Conservation (phyloP, 148 eudicot genomes). For the Chenopodium suecicum region DNA sequence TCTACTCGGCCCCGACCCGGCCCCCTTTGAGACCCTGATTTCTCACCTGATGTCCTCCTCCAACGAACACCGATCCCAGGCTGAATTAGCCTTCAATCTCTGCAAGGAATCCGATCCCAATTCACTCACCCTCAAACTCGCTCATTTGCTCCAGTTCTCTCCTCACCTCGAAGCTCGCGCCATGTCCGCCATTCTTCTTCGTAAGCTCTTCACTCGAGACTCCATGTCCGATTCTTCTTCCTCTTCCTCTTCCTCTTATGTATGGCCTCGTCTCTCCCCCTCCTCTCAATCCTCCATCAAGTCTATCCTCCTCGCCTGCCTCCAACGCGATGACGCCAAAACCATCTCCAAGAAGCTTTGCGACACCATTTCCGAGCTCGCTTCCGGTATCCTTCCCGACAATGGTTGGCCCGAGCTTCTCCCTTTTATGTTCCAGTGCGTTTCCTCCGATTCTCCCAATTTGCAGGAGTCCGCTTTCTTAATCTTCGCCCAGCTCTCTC, state of each 20-base stretch:
- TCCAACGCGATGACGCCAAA: constrained; percentile 62
- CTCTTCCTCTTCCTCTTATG: constrained; percentile 41
- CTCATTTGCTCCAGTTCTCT: constrained; percentile 55
- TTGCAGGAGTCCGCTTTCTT: constrained; percentile 73
- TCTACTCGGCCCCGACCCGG: constrained; percentile 65
- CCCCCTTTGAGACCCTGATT: constrained; percentile 67
- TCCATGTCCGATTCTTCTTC: background rate
- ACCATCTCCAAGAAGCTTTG: constrained; percentile 70
- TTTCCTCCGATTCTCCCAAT: constrained; percentile 46
- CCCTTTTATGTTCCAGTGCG: constrained; percentile 80
- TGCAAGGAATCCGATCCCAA: constrained; percentile 68
- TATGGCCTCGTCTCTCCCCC: constrained; percentile 60
- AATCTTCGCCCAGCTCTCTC: constrained; percentile 75
- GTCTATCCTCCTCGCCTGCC: constrained; percentile 43
- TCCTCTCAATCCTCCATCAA: constrained; percentile 61
- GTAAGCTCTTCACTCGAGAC: constrained; percentile 59
- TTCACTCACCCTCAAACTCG: constrained; percentile 64
- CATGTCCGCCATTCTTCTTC: constrained; percentile 75
- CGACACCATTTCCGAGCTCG: constrained; percentile 80
- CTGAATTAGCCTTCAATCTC: constrained; percentile 67
- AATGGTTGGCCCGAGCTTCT: constrained; percentile 74
- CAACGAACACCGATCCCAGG: constrained; percentile 76
- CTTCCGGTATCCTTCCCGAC: constrained; percentile 67
- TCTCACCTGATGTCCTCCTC: constrained; percentile 75
- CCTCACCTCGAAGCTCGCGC: constrained; percentile 61